Conservation (phyloP, 768 basidiomycete species). For the Rhizopogon salebrosus region DNA sequence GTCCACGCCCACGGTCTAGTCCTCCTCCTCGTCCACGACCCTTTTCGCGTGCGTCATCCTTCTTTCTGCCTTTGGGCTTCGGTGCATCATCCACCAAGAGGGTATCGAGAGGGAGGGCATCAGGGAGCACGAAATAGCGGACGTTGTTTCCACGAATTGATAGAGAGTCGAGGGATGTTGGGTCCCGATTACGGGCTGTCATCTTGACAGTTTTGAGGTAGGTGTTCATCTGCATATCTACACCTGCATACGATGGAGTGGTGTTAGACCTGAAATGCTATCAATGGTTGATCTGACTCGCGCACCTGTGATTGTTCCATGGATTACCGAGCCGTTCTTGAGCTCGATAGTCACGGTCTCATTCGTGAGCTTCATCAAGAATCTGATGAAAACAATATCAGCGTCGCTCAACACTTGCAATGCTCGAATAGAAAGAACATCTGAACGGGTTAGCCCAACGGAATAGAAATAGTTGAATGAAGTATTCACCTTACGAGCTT, state of each 20-base stretch:
- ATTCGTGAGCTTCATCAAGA: slow-evolving; percentile 99
- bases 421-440: background rate
- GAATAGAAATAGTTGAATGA: background rate
- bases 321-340: slow-evolving; percentile 95
- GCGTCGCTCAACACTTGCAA: slow-evolving; percentile 5
- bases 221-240: slow-evolving; percentile 99
- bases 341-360: slow-evolving; percentile 98
- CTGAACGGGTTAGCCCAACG: background rate
- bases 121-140: slow-evolving; percentile 96
- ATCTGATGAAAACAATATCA: slow-evolving; percentile 44
- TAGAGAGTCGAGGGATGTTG: slow-evolving; percentile 79
- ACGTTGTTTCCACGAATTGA: slow-evolving; percentile 97
- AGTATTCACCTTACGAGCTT: slow-evolving; percentile 75
- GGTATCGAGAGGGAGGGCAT: slow-evolving; percentile 93
- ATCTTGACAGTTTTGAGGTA: slow-evolving; percentile 97
- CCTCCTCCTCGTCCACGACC: slow-evolving; percentile 47
- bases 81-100: slow-evolving; percentile 96
- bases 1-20: slow-evolving; percentile 49
- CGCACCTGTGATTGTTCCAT: slow-evolving; percentile 95
- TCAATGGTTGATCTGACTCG: background rate
- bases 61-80: slow-evolving; percentile 90
- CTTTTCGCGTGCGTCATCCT: slow-evolving; percentile 70
- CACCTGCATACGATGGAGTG: slow-evolving; percentile 48
- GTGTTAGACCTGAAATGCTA: background rate
- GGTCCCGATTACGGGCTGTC: slow-evolving; percentile 87